These are phyloP conservation scores for Tinospora cordifolia DNA, from an alignment of 164 flowering plant genomes.

Conservation along the genomic window DNA sequence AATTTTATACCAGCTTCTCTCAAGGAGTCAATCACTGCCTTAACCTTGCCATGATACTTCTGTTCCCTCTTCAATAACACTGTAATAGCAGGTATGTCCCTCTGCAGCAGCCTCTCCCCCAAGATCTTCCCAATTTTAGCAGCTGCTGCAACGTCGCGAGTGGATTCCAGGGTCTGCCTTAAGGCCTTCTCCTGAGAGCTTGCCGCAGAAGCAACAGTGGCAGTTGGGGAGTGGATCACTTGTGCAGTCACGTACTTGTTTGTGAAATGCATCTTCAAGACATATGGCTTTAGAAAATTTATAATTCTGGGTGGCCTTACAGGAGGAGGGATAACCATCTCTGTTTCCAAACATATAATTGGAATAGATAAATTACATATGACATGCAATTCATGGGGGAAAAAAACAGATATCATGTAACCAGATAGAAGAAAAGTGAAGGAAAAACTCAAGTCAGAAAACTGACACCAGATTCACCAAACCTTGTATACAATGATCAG, in stretches of 20 bases:
- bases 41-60: slow-evolving; percentile 78
- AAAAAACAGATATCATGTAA: background rate
- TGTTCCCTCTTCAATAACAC: slow-evolving; percentile 59
- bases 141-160: slow-evolving; percentile 79
- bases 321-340: slow-evolving; percentile 78
- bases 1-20: slow-evolving; percentile 63
- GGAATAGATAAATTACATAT: background rate
- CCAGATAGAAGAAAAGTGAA: too few species aligned
- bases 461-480: too few species aligned
- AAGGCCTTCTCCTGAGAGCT: slow-evolving; percentile 74
- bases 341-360: slow-evolving; percentile 9
- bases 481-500: too few species aligned
- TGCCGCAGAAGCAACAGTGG: slow-evolving; percentile 70
- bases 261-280: slow-evolving; percentile 77
- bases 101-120: slow-evolving; percentile 57
- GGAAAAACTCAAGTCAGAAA: too few species aligned
- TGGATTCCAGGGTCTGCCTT: slow-evolving; percentile 43
- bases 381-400: background rate
- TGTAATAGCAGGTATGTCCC: slow-evolving; percentile 65
- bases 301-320: slow-evolving; percentile 46
- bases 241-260: slow-evolving; percentile 76
- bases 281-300: slow-evolving; percentile 69
- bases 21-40: slow-evolving; percentile 67
- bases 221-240: slow-evolving; percentile 75
- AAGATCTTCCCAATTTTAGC: slow-evolving; percentile 66